A percentile compares a stretch with the other conserved stretches of the same genome.
phyloP scores from a whole-genome alignment of 106 monocot genomes.

The Alisma plantagoaquatica region DNA sequence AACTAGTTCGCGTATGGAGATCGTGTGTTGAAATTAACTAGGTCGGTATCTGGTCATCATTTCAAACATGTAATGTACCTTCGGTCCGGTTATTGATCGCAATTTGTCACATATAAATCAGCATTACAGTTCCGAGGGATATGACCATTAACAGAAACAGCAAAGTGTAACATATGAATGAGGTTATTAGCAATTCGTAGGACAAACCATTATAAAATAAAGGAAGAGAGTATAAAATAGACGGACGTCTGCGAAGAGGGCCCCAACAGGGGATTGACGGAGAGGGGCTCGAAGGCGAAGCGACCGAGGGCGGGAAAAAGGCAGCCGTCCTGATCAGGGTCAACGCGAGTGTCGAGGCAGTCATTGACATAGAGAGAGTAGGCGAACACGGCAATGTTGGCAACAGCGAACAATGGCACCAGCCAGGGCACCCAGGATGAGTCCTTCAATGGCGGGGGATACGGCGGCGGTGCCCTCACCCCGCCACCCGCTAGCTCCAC shows the following conservation, averaged over 20 bases:
- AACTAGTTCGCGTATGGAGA: no score
- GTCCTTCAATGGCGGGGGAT: not conserved
- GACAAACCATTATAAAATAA: not conserved
- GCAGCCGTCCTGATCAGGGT: conserved; percentile 2
- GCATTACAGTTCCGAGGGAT: no score
- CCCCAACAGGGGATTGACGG: conserved; percentile 36
- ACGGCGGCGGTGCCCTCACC: not conserved
- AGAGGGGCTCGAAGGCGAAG: conserved; percentile 43
- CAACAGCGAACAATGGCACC: conserved; percentile 13
- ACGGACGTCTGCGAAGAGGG: conserved; percentile 28
- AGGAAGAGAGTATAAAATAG: not conserved
- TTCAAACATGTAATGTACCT: no score
- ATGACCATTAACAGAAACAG: not conserved
- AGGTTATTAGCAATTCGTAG: not conserved
- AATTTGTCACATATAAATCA: no score
- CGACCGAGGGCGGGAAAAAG: conserved; percentile 23
- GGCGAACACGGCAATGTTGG: conserved; percentile 19
- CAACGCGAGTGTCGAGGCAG: conserved; percentile 9
- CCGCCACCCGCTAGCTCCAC: no score
- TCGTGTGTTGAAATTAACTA: no score
- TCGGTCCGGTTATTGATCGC: no score
- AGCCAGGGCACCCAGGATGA: conserved; percentile 21
- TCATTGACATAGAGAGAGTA: conserved; percentile 31
- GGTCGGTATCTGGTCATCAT: no score
- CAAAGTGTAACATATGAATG: not conserved